Conservation (phyloP, 2,329 filamentous ascomycete species). For the Pleurostoma richardsiae region DNA sequence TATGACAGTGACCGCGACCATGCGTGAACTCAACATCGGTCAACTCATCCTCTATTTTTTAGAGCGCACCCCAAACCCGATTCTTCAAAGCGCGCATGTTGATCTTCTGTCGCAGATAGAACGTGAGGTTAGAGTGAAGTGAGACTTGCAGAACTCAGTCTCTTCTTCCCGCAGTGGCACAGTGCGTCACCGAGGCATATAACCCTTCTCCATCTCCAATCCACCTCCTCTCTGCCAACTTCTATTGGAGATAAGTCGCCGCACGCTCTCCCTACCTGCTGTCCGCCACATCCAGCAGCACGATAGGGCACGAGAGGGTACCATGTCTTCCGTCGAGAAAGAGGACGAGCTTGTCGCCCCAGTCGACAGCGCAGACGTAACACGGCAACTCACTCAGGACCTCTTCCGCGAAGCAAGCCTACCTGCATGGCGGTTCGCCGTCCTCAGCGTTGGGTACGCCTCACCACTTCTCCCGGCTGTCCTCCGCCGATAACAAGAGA, state of each 20-base stretch:
- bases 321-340: background rate
- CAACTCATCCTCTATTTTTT: no score
- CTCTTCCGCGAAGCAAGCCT: conserved; percentile 11
- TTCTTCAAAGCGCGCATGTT: no score
- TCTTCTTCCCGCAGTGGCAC: conserved; percentile 1
- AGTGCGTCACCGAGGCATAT: conserved; percentile 5
- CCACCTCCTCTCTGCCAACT: background rate
- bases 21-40: no score
- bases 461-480: background rate
- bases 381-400: background rate
- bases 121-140: no score
- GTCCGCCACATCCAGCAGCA: no score
- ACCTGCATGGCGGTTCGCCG: conserved; percentile 24
- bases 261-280: background rate
- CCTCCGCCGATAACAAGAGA: background rate
- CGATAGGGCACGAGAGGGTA: no score
- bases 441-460: conserved; percentile 25
- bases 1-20: no score
- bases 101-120: no score
- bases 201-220: background rate
- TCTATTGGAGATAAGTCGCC: background rate
- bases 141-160: background rate
- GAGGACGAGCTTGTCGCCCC: background rate
- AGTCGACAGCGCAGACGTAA: background rate
- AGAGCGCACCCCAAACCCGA: no score